Evolutionary conservation across 306 rosid genomes (phyloP), one percentile per base, ranked within the genome.

Genomic region (Hippophae tibetana): DNA sequence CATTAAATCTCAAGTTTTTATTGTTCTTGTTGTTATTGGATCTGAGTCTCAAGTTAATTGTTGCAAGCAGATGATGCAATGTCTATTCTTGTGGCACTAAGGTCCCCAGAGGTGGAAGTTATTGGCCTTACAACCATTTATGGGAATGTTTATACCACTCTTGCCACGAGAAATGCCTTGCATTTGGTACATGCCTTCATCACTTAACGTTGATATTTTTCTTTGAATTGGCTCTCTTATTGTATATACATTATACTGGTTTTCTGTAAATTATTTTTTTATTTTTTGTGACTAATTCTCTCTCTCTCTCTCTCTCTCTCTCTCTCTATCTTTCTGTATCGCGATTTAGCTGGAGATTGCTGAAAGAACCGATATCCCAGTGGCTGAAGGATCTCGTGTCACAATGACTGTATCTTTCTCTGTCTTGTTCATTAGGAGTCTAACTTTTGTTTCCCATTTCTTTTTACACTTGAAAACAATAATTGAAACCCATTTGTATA

Each of bases 351-450:
- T 90, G 77, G 97, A 90, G 74, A 69, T 87, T 76, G 96, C 96
- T 4, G 96, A 78, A 64, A 83, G 97, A 74, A 78, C 87, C 45
- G 97, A 90, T 72, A 87, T 87, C 74, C 96, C 98, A 0, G 95
- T 87, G n/a, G 98, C 83, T 60, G 98, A 90, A 83, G 98, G 98
- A 73, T 87, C 98, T 55, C 95, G 83, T 62, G 84, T 85, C 45
- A 87, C 95, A 43, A 60, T 87, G 67, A 90, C 86, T 56, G 96
- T 87, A 83, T 67, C 54, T 49, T 10, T 72, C 61, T 40, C 7
- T 56, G 42, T 58, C 26, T 18, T 14, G 23, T 52, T 60, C 65
- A 41, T 42, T 47, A 47, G n/a, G 6, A 45, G 41, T 40, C 14
- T 40, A n/a, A 14, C 44, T 56, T 58, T 25, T 12, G 3, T 40